Evolutionary conservation across 2,329 filamentous ascomycete genomes (phyloP).

Genomic region (Xylaria multiplex): DNA sequence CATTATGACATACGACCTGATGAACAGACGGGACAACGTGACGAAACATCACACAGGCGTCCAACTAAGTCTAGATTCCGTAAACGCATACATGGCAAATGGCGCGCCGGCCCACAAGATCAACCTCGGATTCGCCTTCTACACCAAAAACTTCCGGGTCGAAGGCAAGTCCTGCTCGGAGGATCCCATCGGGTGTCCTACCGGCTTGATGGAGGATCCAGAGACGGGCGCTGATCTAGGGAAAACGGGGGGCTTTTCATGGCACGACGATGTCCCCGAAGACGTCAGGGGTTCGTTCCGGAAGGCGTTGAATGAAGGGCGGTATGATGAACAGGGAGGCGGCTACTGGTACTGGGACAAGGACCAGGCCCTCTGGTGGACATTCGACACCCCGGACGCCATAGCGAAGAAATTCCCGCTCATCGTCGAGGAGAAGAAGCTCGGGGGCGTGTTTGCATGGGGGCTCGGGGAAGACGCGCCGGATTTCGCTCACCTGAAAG

Average conservation of each 20-base stretch:
- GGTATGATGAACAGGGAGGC: constrained; percentile 46
- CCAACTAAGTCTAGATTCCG: constrained; percentile 60
- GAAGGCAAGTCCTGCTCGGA: constrained; percentile 57
- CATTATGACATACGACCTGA: constrained; percentile 77
- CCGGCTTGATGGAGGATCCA: constrained; percentile 67
- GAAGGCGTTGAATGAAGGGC: constrained; percentile 40
- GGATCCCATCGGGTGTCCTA: constrained; percentile 66
- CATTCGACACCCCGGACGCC: constrained; percentile 47
- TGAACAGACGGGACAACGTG: constrained; percentile 74
- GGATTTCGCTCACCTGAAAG: constrained; percentile 43
- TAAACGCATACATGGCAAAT: constrained; percentile 68
- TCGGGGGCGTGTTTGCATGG: constrained; percentile 51
- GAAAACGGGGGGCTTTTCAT: constrained; percentile 50
- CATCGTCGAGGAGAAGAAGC: constrained; percentile 42
- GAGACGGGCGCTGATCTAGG: constrained; percentile 68
- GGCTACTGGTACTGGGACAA: constrained; percentile 49
- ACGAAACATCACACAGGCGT: constrained; percentile 74
- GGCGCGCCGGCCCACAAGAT: constrained; percentile 66
- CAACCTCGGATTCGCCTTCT: constrained; percentile 75
- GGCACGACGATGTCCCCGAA: constrained; percentile 45
- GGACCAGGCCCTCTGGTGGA: constrained; percentile 48
- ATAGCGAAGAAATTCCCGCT: constrained; percentile 46
- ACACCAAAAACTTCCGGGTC: constrained; percentile 73
- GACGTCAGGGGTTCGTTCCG: constrained; percentile 45
- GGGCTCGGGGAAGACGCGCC: constrained; percentile 50